Base-by-base conservation (phyloP, 495 filamentous ascomycete genomes). In the Hypoxylon intermedium region DNA sequence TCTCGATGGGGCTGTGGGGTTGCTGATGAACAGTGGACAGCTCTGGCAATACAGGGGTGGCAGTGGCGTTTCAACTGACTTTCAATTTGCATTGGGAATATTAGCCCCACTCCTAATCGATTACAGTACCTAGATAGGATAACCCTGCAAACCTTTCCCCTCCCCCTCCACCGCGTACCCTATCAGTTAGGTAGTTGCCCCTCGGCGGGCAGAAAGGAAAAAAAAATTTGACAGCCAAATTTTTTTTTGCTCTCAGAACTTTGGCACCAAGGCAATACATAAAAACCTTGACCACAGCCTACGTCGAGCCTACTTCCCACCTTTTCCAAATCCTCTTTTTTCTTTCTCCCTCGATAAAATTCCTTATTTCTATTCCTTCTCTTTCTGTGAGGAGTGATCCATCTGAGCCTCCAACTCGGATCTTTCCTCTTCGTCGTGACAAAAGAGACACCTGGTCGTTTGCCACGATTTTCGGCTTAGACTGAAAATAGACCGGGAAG, bases 341-440 rank as follows among this genome's bases (percentile, higher is more conserved):
- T 53, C 49, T 47, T 47, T 24, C 26, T 28, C 44, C 28, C 7
- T 15, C 6, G 15, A 7, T 26, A 26, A 26, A 26, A 5, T 24
- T 24, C 42, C 23, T 15, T 28, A 21, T 47, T 43, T 31, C 20
- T 41, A 54, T 43, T 54, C 13, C 26, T 62, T 30, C 56, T 44
- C 53, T 67, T 58, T 51, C 42, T 26, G 13, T 44, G 51, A 64
- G 66, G 57, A 64, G 60, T 50, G 54, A 67, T 23, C 34, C 24
- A 53, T 57, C 65, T 66, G 68, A 70, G 65, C 41, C 40, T 42
- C 58, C 50, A 60, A 51, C 65, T 65, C 53, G 46, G 64, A 31
- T 51, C 37, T 11, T 60, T 57, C 28, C 33, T 67, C 55, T 67
- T 63, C 43, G 46, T 13, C n/a, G 38, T 26, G 18, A 28, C 26